Percentiles rank a stretch among this genome's conserved stretches.
phyloP scores from a whole-genome alignment of 2,329 filamentous ascomycete species.

The Alternaria viburni region DNA sequence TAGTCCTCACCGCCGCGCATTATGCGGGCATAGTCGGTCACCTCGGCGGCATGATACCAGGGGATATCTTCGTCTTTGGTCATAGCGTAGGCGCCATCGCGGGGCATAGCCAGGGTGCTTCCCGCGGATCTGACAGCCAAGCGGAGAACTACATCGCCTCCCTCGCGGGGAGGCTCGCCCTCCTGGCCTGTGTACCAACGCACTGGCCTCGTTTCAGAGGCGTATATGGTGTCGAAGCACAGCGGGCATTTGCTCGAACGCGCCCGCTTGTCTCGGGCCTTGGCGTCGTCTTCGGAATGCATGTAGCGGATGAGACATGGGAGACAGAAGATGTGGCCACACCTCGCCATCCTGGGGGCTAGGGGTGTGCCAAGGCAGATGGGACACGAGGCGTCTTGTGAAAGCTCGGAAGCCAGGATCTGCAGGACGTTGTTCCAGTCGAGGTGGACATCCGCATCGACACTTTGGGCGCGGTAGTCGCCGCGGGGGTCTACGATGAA shows the following conservation, averaged over 20 bases:
- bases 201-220: constrained; percentile 87
- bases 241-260: constrained; percentile 96
- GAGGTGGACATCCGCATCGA: constrained; percentile 85
- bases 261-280: constrained; percentile 69
- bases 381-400: constrained; percentile 86
- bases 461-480: constrained; percentile 79
- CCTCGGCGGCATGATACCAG: constrained; percentile 94
- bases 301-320: constrained; percentile 95
- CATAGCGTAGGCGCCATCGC: constrained; percentile 76
- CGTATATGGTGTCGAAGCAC: constrained; percentile 90
- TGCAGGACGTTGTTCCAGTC: constrained; percentile 93
- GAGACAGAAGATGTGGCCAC: constrained; percentile 95
- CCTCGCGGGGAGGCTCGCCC: constrained; percentile 76
- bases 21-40: constrained; percentile 90
- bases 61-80: constrained; percentile 78
- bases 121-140: constrained; percentile 80
- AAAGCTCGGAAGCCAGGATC: constrained; percentile 87
- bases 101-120: constrained; percentile 85
- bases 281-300: constrained; percentile 75
- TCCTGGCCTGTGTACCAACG: constrained; percentile 92
- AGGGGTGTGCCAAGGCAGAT: constrained; percentile 94
- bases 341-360: constrained; percentile 94
- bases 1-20: constrained; percentile 95
- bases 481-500: constrained; percentile 89
- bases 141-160: constrained; percentile 86